These are phyloP conservation scores for Beauveria caledonica DNA, from an alignment of 2,329 filamentous ascomycete genomes.

Conservation along the genomic window DNA sequence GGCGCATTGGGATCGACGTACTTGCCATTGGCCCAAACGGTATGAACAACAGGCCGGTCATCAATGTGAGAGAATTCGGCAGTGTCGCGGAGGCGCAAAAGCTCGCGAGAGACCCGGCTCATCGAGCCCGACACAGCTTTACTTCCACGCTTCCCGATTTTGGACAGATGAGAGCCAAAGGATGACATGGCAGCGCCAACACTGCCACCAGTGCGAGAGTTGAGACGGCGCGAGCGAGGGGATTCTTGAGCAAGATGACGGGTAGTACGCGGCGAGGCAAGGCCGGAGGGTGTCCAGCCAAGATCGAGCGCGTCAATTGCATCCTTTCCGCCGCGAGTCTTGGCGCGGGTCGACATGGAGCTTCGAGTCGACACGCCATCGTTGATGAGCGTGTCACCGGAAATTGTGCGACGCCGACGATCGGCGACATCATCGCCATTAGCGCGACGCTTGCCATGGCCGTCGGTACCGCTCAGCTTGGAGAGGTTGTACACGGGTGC, in stretches of 20 bases:
- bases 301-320: conserved; percentile 40
- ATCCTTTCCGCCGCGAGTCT: conserved; percentile 21
- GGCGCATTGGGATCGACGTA: conserved; percentile 40
- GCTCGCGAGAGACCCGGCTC: conserved; percentile 45
- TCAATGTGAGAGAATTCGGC: conserved; percentile 55
- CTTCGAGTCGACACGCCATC: conserved; percentile 17
- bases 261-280: conserved; percentile 23
- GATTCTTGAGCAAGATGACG: conserved; percentile 25
- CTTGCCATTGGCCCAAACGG: conserved; percentile 59
- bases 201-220: conserved; percentile 28
- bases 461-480: conserved; percentile 52
- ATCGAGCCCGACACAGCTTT: conserved; percentile 43
- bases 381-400: conserved; percentile 29
- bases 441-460: conserved; percentile 48
- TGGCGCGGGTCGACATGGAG: conserved; percentile 11
- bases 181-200: conserved; percentile 35
- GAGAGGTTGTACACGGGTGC: conserved; percentile 60
- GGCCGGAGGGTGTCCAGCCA: conserved; percentile 33
- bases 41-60: conserved; percentile 46
- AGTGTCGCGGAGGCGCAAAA: conserved; percentile 52
- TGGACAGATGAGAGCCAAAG: conserved; percentile 39
- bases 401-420: conserved; percentile 38
- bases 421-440: conserved; percentile 41
- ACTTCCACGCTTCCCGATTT: conserved; percentile 53
- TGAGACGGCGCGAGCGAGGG: conserved; percentile 29